Base-by-base conservation (phyloP, 805 yeast species). In the Aciculoconidium aculeatum region DNA sequence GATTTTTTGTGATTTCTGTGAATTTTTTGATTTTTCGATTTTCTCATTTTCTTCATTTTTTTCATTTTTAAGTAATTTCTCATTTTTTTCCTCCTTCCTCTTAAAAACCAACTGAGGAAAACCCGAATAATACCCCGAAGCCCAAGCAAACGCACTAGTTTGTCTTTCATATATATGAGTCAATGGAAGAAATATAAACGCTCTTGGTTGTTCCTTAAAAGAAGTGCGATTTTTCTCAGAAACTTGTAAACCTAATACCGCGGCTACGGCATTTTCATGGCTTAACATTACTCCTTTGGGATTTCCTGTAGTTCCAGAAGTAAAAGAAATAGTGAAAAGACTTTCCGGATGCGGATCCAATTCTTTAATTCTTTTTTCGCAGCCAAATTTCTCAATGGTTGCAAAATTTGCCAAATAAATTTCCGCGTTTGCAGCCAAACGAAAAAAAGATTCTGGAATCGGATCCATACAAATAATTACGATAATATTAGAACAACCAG, bases 241-340 rank as follows among this genome's bases (percentile, higher is more conserved):
- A n/a, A 28, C 14, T 9, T 21, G 29, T 8, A 32, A 22, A 28
- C 67, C 55, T 0, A 67, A 49, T 22, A 67, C 54, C 2, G 70
- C 65, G 3, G 81, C 67, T 8, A 68, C 58, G 7, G 71, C 62
- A 44, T 67, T 68, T 7, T 57, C 55, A 28, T 80, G 85, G 6
- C 71, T 59, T 28, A 67, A 45, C 13, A 68, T 71, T 11, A 76
- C 87, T 30, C 88, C 88, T 53, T 80, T 80, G 27, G 88, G 88
- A 19, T 40, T 39, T 11, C 86, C 86, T 1, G 87, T 79, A 2
- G 88, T 80, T 17, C 88, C 88, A 0, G 84, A 76, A 2, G 88
- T 80, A 49, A 79, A 80, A 6, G 80, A 73, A 27, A 80, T 70
- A 11, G 87, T 77, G 48, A 73, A 75, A 7, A 45, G 22, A 3